Evolutionary conservation across 441 rosid genomes (phyloP).

Genomic region (Pelargonium myrrhifolium): DNA sequence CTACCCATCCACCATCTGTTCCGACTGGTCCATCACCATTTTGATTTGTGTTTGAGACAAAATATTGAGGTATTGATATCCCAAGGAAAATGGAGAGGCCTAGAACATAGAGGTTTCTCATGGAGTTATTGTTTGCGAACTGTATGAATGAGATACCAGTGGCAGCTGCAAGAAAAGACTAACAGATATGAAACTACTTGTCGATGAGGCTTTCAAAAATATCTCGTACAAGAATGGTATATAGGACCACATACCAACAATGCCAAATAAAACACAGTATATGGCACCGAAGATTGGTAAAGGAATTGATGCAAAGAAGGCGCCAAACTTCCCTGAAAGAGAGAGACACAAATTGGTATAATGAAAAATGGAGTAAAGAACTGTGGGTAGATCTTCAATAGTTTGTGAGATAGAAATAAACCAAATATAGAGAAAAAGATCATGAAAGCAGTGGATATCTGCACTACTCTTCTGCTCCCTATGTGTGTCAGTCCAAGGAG

Average conservation of each 20-base stretch:
- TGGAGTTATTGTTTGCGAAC: conserved; percentile 67
- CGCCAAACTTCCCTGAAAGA: conserved; percentile 82
- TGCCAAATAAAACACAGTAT: conserved; percentile 77
- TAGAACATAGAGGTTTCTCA: conserved; percentile 74
- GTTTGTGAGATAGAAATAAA: conserved; percentile 15
- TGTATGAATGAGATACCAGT: conserved; percentile 76
- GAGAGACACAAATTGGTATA: not conserved
- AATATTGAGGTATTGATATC: conserved; percentile 76
- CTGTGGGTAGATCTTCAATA: not conserved
- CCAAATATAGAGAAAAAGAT: conserved; percentile 94
- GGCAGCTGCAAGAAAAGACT: conserved; percentile 52
- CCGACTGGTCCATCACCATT: conserved; percentile 68
- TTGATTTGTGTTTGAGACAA: conserved; percentile 33
- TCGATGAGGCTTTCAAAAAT: no score
- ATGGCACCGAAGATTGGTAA: conserved; percentile 80
- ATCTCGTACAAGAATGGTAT: no score
- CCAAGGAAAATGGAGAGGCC: conserved; percentile 82
- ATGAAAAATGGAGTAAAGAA: not conserved
- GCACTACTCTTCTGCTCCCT: conserved; percentile 93
- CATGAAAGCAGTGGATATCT: conserved; percentile 89
- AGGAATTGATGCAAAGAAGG: conserved; percentile 95
- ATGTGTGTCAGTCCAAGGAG: conserved; percentile 79
- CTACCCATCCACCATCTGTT: conserved; percentile 81
- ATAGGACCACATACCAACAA: conserved; percentile 58
- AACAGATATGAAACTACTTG: no score